phyloP scores from a whole-genome alignment of 2,329 filamentous ascomycete genomes.

The Fusarium nodosum region DNA sequence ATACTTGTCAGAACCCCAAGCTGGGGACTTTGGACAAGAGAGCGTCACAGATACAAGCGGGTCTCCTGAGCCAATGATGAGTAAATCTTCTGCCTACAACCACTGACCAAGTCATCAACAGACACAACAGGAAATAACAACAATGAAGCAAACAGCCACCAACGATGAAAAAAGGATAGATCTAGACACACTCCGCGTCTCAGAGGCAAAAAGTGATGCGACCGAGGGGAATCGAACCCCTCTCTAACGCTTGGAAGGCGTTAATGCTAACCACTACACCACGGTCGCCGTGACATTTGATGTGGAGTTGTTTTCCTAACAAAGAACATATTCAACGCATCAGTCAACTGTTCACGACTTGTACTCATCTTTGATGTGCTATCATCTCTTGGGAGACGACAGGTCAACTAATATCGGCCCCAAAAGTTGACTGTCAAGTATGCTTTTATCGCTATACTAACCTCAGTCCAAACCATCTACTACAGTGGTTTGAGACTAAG shows the following conservation, averaged over 20 bases:
- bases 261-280: slow-evolving; percentile 18
- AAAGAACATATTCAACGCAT: background rate
- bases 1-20: background rate
- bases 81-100: background rate
- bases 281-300: background rate
- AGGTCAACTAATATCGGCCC: background rate
- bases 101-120: background rate
- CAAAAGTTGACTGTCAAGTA: background rate
- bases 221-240: slow-evolving; percentile 20
- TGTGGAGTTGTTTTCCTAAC: background rate
- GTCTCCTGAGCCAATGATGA: background rate
- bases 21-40: too few species aligned
- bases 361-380: background rate
- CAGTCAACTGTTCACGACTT: accelerated
- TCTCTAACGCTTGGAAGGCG: slow-evolving; percentile 23
- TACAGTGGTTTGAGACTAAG: background rate
- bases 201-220: background rate
- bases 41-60: background rate
- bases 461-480: background rate
- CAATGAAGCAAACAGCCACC: background rate
- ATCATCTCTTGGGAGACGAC: too few species aligned
- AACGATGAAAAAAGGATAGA: background rate
- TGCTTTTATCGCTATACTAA: background rate
- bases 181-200: background rate
- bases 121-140: background rate